Evolutionary conservation across 208 protist genomes (phyloP), one percentile per base, ranked within the genome.

Genomic region (Trypanosoma grayi): DNA sequence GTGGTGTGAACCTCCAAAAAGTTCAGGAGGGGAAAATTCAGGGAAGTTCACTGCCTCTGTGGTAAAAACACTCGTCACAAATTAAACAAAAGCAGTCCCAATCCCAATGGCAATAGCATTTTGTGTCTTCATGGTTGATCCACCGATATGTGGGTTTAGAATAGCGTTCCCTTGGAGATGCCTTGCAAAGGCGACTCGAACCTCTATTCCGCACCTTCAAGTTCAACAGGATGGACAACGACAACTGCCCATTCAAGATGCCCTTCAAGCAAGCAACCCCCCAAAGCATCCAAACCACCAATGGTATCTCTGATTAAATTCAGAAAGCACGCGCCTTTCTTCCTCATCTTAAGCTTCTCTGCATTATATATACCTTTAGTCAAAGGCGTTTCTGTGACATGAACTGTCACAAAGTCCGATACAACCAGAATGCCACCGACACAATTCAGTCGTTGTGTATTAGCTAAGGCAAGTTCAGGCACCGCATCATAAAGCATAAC

Each of bases 111-210:
- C 94, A 45, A 98, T 98, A 0, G 86, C 78, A 6, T 58, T 69
- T 71, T 98, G 94, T 9, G 94, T 94, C 61, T 98, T 94, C 36
- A 86, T 74, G 0, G 96, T 98, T 3, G 83, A 95, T 8, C 96
- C 96, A 16, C 90, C 94, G 44, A 98, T 92, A 69, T 98, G 96
- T 14, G 95, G 94, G 8, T 93, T 97, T 20, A 98, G 71, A 65
- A 98, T 94, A 10, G 93, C 93, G 48, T 98, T 98, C n/a, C n/a
- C n/a, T n/a, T n/a, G n/a, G 82, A 76, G 52, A 92, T 87, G 18
- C 80, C 79, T 52, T 89, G 86, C 13, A 98, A 75, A 6, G 79
- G 79, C 1, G 76, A 89, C 18, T 59, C 66, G 45, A 87, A 52
- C n/a, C 56, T 31, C 55, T 83, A 77, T 45, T 71, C 73, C 25